Base-by-base conservation (phyloP, 306 rosid species). In the Biancaea sappan region DNA sequence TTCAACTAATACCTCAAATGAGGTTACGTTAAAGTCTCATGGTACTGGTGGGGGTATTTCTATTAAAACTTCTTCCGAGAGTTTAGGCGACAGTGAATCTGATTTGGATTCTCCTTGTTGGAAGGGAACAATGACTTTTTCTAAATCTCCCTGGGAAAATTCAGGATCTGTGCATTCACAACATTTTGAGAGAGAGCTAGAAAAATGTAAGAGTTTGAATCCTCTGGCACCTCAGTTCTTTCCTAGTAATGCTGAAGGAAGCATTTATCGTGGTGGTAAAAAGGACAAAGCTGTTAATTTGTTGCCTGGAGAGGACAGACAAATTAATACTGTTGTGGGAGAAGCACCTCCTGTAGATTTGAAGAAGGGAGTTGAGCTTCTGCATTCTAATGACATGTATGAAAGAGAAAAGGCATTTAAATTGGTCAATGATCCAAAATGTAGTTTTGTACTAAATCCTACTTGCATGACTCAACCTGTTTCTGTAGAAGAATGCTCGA, bases 51-150 rank as follows among this genome's bases (percentile, higher is more conserved):
- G 12, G 0, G 62, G 19, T 51, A 2, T 19, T 69, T 32, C 48
- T 54, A 50, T 51, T 29, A 25, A 66, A 56, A 76, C 61, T 12
- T 66, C 78, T 29, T 75, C 85, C 4, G 16, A 71, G 60, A 50
- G 18, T 47, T 59, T 70, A 18, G 85, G 63, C 13, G 88, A 82
- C 51, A 57, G 82, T 34, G 96, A 85, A 67, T 76, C 86, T 70
- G 93, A 86, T 73, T 82, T 78, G 80, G 91, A 88, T 77, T 88
- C 93, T 74, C 93, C 93, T 59, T 84, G 90, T 71, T 86, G 90
- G 90, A 83, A 81, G 75, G 93, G 93, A 77, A 81, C 75, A 50
- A 35, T 16, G 79, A 72, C 66, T 34, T 53, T 72, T 64, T 13
- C 72, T 66, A 76, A 19, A 77, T 65, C 80, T 62, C 74, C 82